Evolutionary conservation across 1,284 basidiomycete species (phyloP), one percentile per base, ranked within the genome.

Genomic region (Sutorius eximius): DNA sequence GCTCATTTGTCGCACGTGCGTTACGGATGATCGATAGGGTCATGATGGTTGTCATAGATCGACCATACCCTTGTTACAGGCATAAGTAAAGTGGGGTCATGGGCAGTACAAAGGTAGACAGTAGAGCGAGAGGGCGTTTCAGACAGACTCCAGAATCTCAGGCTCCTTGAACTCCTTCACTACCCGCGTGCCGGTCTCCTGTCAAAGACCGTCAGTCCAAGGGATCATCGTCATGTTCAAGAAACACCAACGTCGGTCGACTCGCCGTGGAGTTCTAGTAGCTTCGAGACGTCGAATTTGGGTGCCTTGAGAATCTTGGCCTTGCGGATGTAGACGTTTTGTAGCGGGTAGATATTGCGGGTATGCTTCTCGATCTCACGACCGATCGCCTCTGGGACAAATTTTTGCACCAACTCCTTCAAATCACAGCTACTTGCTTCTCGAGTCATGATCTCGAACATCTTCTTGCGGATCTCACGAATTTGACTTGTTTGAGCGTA

Each of bases 381-480:
- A 67, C 97, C 97, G 69, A 99, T 99, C 59, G 93, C 93, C 81
- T 99, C 97, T 51, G 97, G 96, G 57, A 99, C 89, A 74, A 99
- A 98, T 86, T 99, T 99, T 81, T 93, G 91, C 61, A 98, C 93
- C 68, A 97, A 73, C 79, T 98, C 95, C 86, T 98, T 98, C 78
- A 99, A 78, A 77, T 99, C 97, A 73, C 93, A 96, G 68, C 87
- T 92, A 62, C 92, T 85, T 57, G 94, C 92, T 79, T 99, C 97
- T 67, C 96, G 88, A 62, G 87, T 94, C 87, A 99, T 98, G 77
- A 99, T 98, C 83, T 99, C 97, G 71, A 97, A 95, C 96, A 99
- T 99, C 87, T 98, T 98, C 77, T 93, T 93, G 75, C 97, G 85
- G 77, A 99, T 99, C 81, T 97, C 95, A 62, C 93, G 89, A 70